These are phyloP conservation scores for Phytopythium chamaehyphon DNA, from an alignment of 352 stramenopile genomes.

Conservation along the genomic window DNA sequence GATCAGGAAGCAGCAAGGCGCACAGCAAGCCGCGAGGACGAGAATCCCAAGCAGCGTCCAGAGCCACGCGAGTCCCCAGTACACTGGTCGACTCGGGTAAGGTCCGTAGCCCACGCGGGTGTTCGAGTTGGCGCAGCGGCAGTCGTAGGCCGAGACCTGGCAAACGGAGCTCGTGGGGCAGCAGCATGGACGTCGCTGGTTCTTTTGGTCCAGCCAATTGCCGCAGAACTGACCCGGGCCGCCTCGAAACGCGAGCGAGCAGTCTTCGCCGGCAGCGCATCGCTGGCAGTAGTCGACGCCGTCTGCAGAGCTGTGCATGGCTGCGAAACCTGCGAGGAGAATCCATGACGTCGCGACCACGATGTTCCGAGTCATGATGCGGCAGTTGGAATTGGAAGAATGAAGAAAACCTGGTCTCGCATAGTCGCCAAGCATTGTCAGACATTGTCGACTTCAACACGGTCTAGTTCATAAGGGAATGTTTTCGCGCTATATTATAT, in stretches of 20 bases:
- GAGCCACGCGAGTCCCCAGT: constrained; percentile 13
- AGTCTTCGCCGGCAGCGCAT: constrained; percentile 21
- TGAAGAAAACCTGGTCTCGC: no score
- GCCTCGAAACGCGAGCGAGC: constrained; percentile 17
- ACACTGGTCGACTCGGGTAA: background rate
- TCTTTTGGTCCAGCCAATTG: constrained; percentile 23
- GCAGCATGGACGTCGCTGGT: constrained; percentile 23
- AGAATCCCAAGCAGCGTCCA: constrained; percentile 17
- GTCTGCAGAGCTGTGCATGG: no score
- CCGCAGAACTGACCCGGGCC: constrained; percentile 25
- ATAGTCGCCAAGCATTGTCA: no score
- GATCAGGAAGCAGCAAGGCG: background rate
- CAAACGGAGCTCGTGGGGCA: constrained; percentile 23
- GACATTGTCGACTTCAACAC: no score
- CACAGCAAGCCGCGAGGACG: constrained; percentile 2
- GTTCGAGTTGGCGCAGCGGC: constrained; percentile 14
- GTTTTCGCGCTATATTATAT: no score
- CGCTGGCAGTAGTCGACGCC: constrained; percentile 13
- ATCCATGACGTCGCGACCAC: no score
- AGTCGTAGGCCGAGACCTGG: constrained; percentile 26
- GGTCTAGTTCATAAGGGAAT: no score
- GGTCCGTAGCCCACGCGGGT: no score
- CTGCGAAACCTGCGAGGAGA: no score
- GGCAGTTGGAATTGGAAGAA: no score
- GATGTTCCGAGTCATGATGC: no score